Conservation (phyloP, 1,284 basidiomycete genomes). For the Heliocybe sulcata region DNA sequence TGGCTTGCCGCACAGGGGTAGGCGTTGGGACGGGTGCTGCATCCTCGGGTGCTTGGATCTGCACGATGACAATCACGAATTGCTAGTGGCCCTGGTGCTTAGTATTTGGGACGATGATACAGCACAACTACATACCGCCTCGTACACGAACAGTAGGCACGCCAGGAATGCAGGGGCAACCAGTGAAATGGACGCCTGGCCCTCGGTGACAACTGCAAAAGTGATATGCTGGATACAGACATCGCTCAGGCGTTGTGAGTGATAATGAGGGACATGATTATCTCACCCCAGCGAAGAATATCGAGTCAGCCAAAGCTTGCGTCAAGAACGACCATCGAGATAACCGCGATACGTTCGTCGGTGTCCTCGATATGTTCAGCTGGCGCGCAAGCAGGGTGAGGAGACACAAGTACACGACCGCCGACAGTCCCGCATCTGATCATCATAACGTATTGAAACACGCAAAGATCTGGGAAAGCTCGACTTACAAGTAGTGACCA, state of each 20-base stretch:
- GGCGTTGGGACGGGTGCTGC: constrained; percentile 19
- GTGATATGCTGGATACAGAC: constrained; percentile 78
- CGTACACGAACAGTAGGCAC: constrained; percentile 62
- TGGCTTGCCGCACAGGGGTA: constrained; percentile 8
- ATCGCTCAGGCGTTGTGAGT: background rate
- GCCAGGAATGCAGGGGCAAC: constrained; percentile 79
- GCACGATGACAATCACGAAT: constrained; percentile 73
- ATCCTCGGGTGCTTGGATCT: constrained; percentile 79
- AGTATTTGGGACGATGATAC: background rate
- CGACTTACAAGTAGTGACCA: constrained; percentile 71
- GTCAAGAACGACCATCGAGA: constrained; percentile 77
- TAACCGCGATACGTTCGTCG: constrained; percentile 68
- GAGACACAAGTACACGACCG: constrained; percentile 59
- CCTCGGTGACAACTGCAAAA: constrained; percentile 76
- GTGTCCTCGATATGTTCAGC: constrained; percentile 68
- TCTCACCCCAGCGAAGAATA: constrained; percentile 68
- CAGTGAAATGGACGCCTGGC: constrained; percentile 69
- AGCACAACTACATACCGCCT: constrained; percentile 47
- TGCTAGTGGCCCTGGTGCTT: constrained; percentile 41
- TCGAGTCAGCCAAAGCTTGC: constrained; percentile 72
- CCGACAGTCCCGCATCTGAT: constrained; percentile 68
- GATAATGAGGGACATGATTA: background rate
- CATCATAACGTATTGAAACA: constrained; percentile 7
- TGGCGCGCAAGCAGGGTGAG: constrained; percentile 68
- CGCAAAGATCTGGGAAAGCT: background rate